Evolutionary conservation across 345 rosid genomes (phyloP), one percentile per base, ranked within the genome.

Genomic region (Heritiera fomes): DNA sequence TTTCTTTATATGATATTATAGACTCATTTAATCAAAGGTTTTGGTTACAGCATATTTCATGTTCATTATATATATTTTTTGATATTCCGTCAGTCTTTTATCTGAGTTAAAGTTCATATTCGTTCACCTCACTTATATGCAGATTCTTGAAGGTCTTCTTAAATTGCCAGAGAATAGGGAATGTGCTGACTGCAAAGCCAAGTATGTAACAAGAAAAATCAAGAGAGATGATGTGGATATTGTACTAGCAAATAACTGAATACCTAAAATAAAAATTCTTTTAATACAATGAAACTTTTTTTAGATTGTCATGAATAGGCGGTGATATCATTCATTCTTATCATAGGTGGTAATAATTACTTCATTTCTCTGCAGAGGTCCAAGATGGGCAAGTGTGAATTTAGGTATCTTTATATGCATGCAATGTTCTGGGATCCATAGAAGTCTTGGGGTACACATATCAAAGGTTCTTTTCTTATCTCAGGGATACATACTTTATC

Each of bases 371-470:
- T 85, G 84, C 92, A 94, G 98, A 89, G 98, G 94, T 88, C 99
- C 99, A 74, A 88, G 97, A 88, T 96, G 99, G 99, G 98, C 99
- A 75, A 94, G 98, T 87, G 98, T 96, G 81, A 96, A 96, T 85
- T 87, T 96, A 81, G 98, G 99, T 76, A 91, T 96, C 82, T 92
- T 96, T 86, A 90, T 96, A 81, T 96, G 99, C 88, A 96, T 96
- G 97, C 98, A 92, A 52, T 96, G 99, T 83, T 94, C 99, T 50
- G 99, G 99, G 78, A 87, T 90, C 49, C 98, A 96, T 86, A 89
- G 99, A 85, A 94, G 97, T 87, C 99, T 96, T 67, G 99, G 99
- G 75, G 99, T 96, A 47, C 99, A 96, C 84, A 94, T 96, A 82
- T 94, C 99, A 23, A 96, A 96, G 98, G 98, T 96, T 67, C 64